Base-by-base conservation (phyloP, 1,139 yeast species). In the Candida sanyaensis region DNA sequence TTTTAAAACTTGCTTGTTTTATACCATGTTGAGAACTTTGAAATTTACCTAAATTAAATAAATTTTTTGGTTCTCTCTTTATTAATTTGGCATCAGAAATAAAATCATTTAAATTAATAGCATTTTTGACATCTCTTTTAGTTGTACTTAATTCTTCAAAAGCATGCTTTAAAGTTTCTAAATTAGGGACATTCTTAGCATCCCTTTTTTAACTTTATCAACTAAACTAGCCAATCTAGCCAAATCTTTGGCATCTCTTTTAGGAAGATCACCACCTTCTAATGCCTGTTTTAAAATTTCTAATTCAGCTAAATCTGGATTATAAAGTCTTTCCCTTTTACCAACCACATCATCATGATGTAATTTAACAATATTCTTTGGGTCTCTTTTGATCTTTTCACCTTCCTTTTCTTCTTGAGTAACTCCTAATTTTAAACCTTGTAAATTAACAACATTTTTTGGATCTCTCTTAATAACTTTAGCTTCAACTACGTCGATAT, bases 111-210 rank as follows among this genome's bases (percentile, higher is more conserved):
- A 62, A 50, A 43, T 61, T 57, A 21, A 56, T 47, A 2, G 65
- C 59, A 45, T 66, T 64, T 48, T 64, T 65, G 3, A 64, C 60
- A 2, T 57, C 58, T 37, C 61, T 50, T 37, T 58, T 53, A 4
- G 44, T 43, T n/a, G 17, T 8, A 10, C 21, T 7, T 9, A 40
- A 41, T 24, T 43, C 50, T 5, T 27, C 42, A 7, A 36, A 38
- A 4, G 26, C 45, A 4, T 28, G 32, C 12, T 41, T 46, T 41
- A 48, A 42, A 30, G 31, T 39, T 37, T 44, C 42, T 41, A 64
- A 53, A 42, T 57, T 50, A 33, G 55, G 43, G n/a, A 58, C 51
- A 44, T 63, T 57, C 43, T 63, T 63, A 8, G 61, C 60, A 10
- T 58, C 61, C 37, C 60, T 53, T 34, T 60, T 6, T 47, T 17